Base-by-base conservation (phyloP, 768 basidiomycete genomes). In the Phaffia australis region DNA sequence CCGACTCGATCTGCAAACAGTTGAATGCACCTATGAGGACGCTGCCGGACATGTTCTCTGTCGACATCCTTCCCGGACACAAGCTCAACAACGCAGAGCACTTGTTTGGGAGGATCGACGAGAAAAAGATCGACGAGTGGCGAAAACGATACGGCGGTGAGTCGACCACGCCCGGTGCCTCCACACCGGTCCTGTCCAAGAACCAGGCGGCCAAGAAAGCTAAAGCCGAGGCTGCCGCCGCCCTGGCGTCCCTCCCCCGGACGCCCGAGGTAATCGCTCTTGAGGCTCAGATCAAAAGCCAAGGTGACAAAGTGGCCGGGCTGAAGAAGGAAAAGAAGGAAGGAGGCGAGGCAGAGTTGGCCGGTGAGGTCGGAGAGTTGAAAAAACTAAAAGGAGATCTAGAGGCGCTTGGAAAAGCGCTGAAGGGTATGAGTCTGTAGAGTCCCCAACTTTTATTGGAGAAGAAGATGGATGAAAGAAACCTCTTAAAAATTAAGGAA, bases 21-120 rank as follows among this genome's bases (percentile, higher is more conserved):
- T 82, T 98, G 70, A 89, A 95, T 73, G 92, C 91, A 0, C 91
- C 91, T 1, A 81, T 87, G 5, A 85, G 94, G 42, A 79, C 81
- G 11, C 85, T 94, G 2, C 88, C 94, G 1, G 81, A 64, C 80
- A 80, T 42, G 11, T 79, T 95, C 70, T 79, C 82, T 6, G 84
- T 83, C 71, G 95, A 98, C 74, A 85, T 99, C 69, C 81, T 97
- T 52, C 82, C 84, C 0, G 90, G 90, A 0, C 94, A 99, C 77
- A 80, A 77, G 29, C 85, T 98, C 63, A 89, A 89, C 57, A 83
- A 81, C 67, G 89, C 95, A 4, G 89, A 83, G 56, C 87, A 97
- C 77, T 77, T 99, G 69, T 99, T 99, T 80, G 89, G 87, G 78
- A 86, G 84, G 76, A 95, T 99, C 68, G 90, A 95, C 67, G 89